These are phyloP conservation scores for Gamsiella multidivaricata DNA, from an alignment of 192 early-diverging fungal genomes.

Conservation along the genomic window DNA sequence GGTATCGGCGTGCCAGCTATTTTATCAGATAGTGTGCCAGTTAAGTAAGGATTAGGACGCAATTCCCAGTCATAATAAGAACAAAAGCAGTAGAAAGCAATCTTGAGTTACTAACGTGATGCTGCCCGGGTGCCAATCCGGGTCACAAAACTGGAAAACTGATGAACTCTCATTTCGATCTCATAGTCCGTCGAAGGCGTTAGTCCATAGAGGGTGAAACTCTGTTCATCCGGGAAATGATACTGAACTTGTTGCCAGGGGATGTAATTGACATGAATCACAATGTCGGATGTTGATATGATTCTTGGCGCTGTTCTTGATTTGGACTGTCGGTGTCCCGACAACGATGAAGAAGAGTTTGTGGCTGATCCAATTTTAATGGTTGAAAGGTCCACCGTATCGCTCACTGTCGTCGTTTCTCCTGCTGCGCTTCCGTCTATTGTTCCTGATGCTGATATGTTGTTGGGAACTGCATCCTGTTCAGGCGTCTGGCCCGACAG, in stretches of 20 bases:
- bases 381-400: conserved; percentile 36
- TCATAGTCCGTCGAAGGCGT: conserved; percentile 52
- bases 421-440: background rate
- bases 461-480: conserved; percentile 3
- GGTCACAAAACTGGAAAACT: conserved; percentile 49
- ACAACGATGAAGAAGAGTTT: conserved; percentile 7
- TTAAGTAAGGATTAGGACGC: no score
- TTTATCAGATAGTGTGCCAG: no score
- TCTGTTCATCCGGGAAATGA: conserved; percentile 51
- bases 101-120: conserved; percentile 13
- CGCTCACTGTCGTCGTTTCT: conserved; percentile 1
- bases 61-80: background rate
- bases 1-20: conserved; percentile 29
- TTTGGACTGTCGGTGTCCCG: conserved; percentile 15
- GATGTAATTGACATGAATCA: conserved; percentile 51
- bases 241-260: conserved; percentile 51
- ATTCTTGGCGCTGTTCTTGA: conserved; percentile 20
- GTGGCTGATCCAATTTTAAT: conserved; percentile 40
- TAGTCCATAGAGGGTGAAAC: conserved; percentile 44
- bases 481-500: background rate
- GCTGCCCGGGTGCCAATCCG: conserved; percentile 48
- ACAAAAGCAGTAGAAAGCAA: conserved; percentile 1
- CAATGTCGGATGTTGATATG: conserved; percentile 52
- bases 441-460: background rate
- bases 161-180: conserved; percentile 52